phyloP scores from a whole-genome alignment of 306 rosid species.

The Hippophae gyantsensis region DNA sequence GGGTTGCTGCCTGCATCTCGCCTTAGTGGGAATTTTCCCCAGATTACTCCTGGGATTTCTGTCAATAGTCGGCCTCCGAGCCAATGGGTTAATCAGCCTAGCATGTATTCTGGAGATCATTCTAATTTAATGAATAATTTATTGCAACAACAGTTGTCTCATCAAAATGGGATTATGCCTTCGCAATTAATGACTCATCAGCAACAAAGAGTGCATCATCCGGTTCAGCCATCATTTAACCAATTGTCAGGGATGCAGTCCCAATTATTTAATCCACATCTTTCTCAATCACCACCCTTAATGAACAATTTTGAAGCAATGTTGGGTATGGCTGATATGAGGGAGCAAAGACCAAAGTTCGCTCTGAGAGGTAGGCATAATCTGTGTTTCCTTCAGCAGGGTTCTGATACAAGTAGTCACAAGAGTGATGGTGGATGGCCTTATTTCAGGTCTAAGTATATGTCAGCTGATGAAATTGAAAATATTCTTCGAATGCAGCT shows the following conservation, averaged over 20 bases:
- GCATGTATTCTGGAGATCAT: conserved; percentile 48
- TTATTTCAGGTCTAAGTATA: conserved; percentile 70
- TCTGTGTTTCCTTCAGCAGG: conserved; percentile 48
- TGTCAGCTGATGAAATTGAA: conserved; percentile 84
- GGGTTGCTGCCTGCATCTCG: conserved; percentile 43
- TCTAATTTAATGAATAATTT: conserved; percentile 51
- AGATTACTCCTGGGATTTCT: conserved; percentile 35
- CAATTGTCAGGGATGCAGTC: conserved; percentile 45
- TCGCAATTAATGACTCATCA: conserved; percentile 40
- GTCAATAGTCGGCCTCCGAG: conserved; percentile 34
- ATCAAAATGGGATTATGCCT: conserved; percentile 49
- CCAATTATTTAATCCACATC: conserved; percentile 37
- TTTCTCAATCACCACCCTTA: conserved; percentile 50
- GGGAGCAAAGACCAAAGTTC: conserved; percentile 72
- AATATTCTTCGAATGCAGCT: conserved; percentile 92
- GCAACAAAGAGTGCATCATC: conserved; percentile 47
- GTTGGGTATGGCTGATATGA: conserved; percentile 65
- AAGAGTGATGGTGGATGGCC: conserved; percentile 66
- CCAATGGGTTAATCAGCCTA: conserved; percentile 47
- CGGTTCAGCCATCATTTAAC: conserved; percentile 25
- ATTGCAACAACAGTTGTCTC: conserved; percentile 77
- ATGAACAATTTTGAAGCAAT: conserved; percentile 52
- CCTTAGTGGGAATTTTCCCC: conserved; percentile 51
- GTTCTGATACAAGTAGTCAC: conserved; percentile 50
- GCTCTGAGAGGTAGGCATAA: conserved; percentile 55